Evolutionary conservation across 306 rosid genomes (phyloP).

Genomic region (Luffa acutangula): DNA sequence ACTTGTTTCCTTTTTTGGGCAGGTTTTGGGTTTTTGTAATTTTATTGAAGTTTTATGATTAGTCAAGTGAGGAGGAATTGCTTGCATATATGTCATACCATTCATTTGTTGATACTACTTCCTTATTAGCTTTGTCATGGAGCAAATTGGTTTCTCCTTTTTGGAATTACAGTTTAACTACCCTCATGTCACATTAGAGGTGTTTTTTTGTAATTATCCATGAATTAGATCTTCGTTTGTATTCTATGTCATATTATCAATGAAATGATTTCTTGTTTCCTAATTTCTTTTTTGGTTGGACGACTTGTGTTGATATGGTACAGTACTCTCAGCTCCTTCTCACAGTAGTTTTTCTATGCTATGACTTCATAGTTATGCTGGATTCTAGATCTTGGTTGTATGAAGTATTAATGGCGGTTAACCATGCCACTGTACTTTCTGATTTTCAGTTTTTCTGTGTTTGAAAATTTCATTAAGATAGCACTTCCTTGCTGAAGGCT

Average conservation of each 20-base stretch:
- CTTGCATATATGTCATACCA: not conserved
- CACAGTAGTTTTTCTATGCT: not conserved
- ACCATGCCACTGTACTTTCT: not conserved
- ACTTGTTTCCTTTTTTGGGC: not conserved
- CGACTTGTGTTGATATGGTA: not conserved
- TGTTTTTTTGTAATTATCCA: too few relatives aligned
- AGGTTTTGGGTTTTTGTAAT: not conserved
- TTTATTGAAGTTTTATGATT: not conserved
- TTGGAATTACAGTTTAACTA: too few relatives aligned
- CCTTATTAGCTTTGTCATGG: too few relatives aligned
- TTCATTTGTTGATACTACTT: not conserved
- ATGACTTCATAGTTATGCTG: not conserved
- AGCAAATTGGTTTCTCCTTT: too few relatives aligned
- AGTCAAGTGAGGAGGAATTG: not conserved
- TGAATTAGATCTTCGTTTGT: too few relatives aligned
- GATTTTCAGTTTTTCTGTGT: not conserved
- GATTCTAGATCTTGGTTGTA: not conserved
- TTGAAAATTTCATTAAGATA: not conserved
- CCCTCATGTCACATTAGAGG: too few relatives aligned
- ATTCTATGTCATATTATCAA: too few relatives aligned
- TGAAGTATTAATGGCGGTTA: not conserved
- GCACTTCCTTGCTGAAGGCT: not conserved
- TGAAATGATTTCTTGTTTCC: too few relatives aligned
- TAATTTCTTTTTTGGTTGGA: not conserved
- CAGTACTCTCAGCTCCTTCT: constrained; percentile 3